Evolutionary conservation across 371 early-diverging fungal genomes (phyloP).

Genomic region (Fennellomyces sp.): DNA sequence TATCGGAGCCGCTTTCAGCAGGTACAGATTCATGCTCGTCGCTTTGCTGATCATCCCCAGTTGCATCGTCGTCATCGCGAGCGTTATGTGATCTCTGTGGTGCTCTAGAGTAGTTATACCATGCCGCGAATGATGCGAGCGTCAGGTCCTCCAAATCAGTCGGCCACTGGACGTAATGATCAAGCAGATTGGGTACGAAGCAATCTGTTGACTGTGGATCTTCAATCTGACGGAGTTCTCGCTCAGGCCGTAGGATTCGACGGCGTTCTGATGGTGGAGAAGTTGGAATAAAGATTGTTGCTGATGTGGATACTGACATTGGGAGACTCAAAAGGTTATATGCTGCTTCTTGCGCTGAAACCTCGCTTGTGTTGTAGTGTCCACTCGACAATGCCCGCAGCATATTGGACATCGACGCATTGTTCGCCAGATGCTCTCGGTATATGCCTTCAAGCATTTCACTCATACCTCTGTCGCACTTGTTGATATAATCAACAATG

Average conservation of each 20-base stretch:
- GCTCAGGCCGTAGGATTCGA: not conserved
- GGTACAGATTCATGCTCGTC: no score
- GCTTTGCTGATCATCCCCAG: no score
- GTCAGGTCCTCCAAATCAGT: not conserved
- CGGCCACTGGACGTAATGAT: not conserved
- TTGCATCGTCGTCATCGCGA: no score
- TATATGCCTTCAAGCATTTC: not conserved
- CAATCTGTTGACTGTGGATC: not conserved
- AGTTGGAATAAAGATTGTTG: not conserved
- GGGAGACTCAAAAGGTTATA: not conserved
- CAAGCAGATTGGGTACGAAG: not conserved
- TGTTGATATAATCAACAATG: not conserved
- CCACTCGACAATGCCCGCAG: not conserved
- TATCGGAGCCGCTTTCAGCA: not conserved
- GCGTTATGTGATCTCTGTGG: no score
- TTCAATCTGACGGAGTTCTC: not conserved
- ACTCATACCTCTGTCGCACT: not conserved
- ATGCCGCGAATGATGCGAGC: not conserved
- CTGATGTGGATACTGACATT: not conserved
- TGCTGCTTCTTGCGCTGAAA: slow-evolving; percentile 1
- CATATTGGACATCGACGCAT: not conserved
- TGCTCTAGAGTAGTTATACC: not conserved
- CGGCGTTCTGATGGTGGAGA: not conserved
- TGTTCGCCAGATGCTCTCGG: not conserved
- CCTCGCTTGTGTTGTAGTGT: not conserved